Evolutionary conservation across 805 yeast genomes (phyloP).

Genomic region (Zygotorulaspora sp.): DNA sequence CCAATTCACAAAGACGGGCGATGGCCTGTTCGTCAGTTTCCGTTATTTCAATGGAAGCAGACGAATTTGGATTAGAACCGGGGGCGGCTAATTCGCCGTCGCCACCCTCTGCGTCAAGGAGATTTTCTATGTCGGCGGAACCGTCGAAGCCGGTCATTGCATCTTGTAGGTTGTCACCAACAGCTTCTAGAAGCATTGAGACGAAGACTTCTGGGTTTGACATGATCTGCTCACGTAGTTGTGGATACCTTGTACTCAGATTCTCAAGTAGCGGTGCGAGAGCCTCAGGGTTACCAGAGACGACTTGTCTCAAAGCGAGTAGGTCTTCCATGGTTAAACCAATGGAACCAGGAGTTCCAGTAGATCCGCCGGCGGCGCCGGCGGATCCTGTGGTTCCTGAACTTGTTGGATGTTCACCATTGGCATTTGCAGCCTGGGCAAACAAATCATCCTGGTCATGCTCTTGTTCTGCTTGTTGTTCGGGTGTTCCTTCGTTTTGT

Average conservation of each 20-base stretch:
- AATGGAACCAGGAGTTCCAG: slow-evolving; percentile 37
- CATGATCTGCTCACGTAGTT: slow-evolving; percentile 72
- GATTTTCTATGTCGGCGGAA: slow-evolving; percentile 22
- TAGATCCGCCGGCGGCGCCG: slow-evolving; percentile 23
- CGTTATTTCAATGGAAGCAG: slow-evolving; percentile 52
- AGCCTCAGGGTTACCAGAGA: slow-evolving; percentile 83
- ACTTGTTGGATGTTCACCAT: slow-evolving; percentile 31
- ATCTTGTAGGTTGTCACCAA: slow-evolving; percentile 50
- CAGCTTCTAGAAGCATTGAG: slow-evolving; percentile 60
- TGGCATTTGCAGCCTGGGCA: slow-evolving; percentile 43
- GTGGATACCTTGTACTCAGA: slow-evolving; percentile 77
- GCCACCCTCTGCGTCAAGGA: slow-evolving; percentile 19
- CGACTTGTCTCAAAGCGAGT: slow-evolving; percentile 64
- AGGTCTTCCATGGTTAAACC: slow-evolving; percentile 46
- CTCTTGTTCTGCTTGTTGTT: slow-evolving; percentile 11
- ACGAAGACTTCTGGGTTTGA: slow-evolving; percentile 87
- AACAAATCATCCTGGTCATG: slow-evolving; percentile 34
- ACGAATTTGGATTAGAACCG: slow-evolving; percentile 37
- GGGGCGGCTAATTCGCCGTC: slow-evolving; percentile 40
- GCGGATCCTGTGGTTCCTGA: slow-evolving; percentile 24
- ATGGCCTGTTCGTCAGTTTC: slow-evolving; percentile 88
- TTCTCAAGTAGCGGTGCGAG: slow-evolving; percentile 80
- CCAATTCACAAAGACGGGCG: slow-evolving; percentile 81
- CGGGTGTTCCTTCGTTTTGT: slow-evolving; percentile 6
- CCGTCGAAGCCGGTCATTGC: slow-evolving; percentile 32